phyloP scores from a whole-genome alignment of 208 protist genomes.

The Leptomonas pyrrhocoris region DNA sequence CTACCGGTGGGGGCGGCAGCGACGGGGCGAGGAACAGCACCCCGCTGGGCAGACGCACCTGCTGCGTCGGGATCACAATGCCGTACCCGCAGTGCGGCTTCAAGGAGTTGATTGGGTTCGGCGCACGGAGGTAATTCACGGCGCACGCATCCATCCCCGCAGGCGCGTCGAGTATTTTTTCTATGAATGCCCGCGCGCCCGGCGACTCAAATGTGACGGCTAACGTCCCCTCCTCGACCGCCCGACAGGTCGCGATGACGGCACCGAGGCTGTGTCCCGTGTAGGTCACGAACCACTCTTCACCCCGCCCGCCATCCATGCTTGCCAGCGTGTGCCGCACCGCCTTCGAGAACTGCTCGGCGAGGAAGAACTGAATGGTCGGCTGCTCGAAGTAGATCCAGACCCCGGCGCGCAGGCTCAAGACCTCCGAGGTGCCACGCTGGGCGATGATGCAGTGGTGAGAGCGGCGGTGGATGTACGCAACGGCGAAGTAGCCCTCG shows the following conservation, averaged over 20 bases:
- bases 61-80: constrained; percentile 64
- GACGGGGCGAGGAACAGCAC: constrained; percentile 33
- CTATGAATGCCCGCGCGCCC: constrained; percentile 71
- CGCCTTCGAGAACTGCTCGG: constrained; percentile 84
- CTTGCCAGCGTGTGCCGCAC: constrained; percentile 54
- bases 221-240: constrained; percentile 74
- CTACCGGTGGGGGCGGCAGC: constrained; percentile 9
- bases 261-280: constrained; percentile 92
- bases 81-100: constrained; percentile 86
- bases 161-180: constrained; percentile 44
- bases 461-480: constrained; percentile 73
- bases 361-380: constrained; percentile 86
- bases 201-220: constrained; percentile 91
- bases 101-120: constrained; percentile 92
- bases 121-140: constrained; percentile 81
- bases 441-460: constrained; percentile 86
- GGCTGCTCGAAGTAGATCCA: constrained; percentile 93
- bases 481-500: constrained; percentile 86
- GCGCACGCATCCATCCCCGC: constrained; percentile 44
- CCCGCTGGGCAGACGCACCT: constrained; percentile 27
- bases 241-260: constrained; percentile 80
- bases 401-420: constrained; percentile 77
- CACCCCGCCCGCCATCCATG: constrained; percentile 21
- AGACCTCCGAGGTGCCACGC: constrained; percentile 85
- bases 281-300: constrained; percentile 77